Conservation (phyloP, 768 basidiomycete species). For the Termitomyces sp. region DNA sequence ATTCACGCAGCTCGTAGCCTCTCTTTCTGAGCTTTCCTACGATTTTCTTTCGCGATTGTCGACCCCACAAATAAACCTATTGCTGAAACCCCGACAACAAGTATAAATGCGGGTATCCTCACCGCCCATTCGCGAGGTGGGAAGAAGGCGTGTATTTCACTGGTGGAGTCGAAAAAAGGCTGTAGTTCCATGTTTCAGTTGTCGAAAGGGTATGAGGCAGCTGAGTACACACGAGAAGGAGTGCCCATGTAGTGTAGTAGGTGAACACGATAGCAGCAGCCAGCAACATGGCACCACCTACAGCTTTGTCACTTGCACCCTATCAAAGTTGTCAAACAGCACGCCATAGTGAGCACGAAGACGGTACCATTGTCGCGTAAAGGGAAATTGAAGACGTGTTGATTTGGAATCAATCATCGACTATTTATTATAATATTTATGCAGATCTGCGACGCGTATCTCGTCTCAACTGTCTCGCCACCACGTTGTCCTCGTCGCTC, state of each 20-base stretch:
- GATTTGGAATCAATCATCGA: not conserved
- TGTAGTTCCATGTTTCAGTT: slow-evolving; percentile 20
- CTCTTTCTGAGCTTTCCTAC: slow-evolving; percentile 60
- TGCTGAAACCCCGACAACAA: slow-evolving; percentile 73
- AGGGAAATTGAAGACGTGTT: slow-evolving; percentile 2
- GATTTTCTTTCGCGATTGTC: slow-evolving; percentile 71
- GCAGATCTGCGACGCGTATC: not conserved
- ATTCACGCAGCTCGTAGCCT: slow-evolving; percentile 52
- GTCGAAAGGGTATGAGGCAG: not conserved
- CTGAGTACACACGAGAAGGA: slow-evolving; percentile 61
- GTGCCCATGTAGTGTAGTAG: slow-evolving; percentile 91
- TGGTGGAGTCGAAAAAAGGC: slow-evolving; percentile 80
- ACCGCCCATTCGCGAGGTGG: slow-evolving; percentile 92
- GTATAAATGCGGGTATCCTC: slow-evolving; percentile 75
- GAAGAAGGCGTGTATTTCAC: slow-evolving; percentile 72
- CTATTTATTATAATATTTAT: not conserved
- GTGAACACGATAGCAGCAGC: slow-evolving; percentile 70
- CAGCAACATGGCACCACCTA: slow-evolving; percentile 78
- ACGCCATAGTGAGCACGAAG: not conserved
- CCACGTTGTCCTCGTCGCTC: not conserved
- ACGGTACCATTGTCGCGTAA: slow-evolving; percentile 13
- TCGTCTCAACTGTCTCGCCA: not conserved
- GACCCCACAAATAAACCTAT: slow-evolving; percentile 78
- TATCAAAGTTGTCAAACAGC: slow-evolving; percentile 22
- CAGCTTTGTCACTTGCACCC: slow-evolving; percentile 75